Evolutionary conservation across 2,329 filamentous ascomycete species (phyloP).

Genomic region (Chaetomium globosum): DNA sequence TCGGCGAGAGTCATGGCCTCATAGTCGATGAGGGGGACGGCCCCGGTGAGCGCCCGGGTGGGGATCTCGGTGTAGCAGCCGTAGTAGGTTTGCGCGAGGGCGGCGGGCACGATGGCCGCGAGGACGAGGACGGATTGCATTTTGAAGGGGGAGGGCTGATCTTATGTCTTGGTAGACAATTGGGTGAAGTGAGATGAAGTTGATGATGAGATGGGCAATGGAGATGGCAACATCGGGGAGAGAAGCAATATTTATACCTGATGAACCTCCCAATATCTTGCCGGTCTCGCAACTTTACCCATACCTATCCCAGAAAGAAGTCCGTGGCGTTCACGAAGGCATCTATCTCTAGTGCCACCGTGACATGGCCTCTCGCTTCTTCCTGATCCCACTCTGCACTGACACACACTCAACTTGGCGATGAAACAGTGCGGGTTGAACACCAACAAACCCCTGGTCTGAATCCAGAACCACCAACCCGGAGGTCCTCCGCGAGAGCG

Average conservation of each 20-base stretch:
- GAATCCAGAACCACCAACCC: neutral
- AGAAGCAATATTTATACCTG: conserved; percentile 17
- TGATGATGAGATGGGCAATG: conserved; percentile 16
- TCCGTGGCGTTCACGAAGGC: conserved; percentile 1
- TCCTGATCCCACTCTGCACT: conserved; percentile 21
- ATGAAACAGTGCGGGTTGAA: neutral
- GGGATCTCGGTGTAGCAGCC: conserved; percentile 34
- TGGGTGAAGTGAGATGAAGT: neutral
- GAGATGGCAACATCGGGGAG: conserved; percentile 23
- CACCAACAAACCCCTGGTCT: neutral
- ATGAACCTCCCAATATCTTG: neutral
- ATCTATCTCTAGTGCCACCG: conserved; percentile 13
- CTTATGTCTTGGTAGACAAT: neutral
- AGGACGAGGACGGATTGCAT: conserved; percentile 28
- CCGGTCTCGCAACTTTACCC: neutral
- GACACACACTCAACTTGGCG: conserved; percentile 4
- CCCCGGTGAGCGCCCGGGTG: conserved; percentile 28
- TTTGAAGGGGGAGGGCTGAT: neutral
- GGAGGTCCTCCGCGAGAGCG: conserved; percentile 9
- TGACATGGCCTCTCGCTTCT: conserved; percentile 8
- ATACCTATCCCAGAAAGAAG: neutral
- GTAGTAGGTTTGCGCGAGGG: conserved; percentile 30
- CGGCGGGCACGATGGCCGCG: conserved; percentile 26
- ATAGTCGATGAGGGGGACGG: conserved; percentile 19
- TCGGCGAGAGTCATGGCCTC: conserved; percentile 27